Base-by-base conservation (phyloP, 2,329 filamentous ascomycete species). In the Colletotrichum graminicola region DNA sequence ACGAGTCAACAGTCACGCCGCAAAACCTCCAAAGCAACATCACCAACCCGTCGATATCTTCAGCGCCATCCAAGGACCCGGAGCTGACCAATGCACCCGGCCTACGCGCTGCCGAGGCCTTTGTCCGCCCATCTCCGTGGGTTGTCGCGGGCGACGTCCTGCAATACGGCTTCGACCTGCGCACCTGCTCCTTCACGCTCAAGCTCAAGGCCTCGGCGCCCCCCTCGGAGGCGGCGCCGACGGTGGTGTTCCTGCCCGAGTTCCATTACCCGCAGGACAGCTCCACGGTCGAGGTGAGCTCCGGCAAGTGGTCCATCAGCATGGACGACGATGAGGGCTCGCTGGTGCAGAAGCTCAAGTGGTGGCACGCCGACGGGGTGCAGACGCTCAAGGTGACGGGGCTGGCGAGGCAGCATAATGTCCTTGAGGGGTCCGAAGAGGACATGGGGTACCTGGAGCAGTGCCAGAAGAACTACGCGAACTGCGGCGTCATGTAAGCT, bases 281-380 rank as follows among this genome's bases (percentile, higher is more conserved):
- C 55, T 93, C 91, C 49, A 87, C 86, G 0, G 90, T 99, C 5
- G 88, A 92, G 65, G 92, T 94, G 36, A 94, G 90, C 62, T 93
- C 92, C 0, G 97, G 97, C 8, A 96, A 95, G 78, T 99, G 95
- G 95, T 91, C 92, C 75, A 94, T 98, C 72, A 90, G 90, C 75
- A 88, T 85, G 6, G 91, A 94, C 72, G 92, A 94, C 67, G 87
- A 90, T 11, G 89, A 93, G 73, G 90, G 89, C 0, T 90, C 89
- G 6, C 84, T 90, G 75, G 84, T 94, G 72, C 95, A 98, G 83
- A 88, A 88, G 74, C 82, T 99, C 74, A 90, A 89, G 76, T 99
- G 96, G 96, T 98, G 95, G 95, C 95, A 99, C 82, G 90, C 89
- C 1, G 91, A 92, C 67, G 96, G 95, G 2, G 90, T 94, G 75